Base-by-base conservation (phyloP, 805 yeast species). In the Yarrowia deformans region DNA sequence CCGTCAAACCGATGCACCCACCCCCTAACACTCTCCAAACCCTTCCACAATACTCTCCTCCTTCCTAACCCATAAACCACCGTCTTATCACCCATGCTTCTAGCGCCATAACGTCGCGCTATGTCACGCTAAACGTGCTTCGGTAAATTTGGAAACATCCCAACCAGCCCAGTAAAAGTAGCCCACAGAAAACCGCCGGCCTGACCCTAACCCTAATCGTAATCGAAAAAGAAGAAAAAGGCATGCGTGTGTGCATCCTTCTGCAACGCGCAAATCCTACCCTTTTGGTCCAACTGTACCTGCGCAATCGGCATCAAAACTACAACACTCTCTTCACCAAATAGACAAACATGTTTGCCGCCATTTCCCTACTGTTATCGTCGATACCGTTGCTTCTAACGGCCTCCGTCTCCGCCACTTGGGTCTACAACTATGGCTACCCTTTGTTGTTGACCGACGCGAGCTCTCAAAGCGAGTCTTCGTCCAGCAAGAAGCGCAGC, bases 201-300 rank as follows among this genome's bases (percentile, higher is more conserved):
- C n/a, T 14, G 18, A 16, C 45, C 60, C 60, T 37, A 54, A 54
- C 60, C 60, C 60, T 54, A 39, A 37, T 39, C 45, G 56, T 35
- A 52, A 52, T 23, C 29, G n/a, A 39, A 39, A 54, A 23, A 23
- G 29, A 23, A 23, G 29, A 23, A 23, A 23, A 23, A 23, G 29
- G 29, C 29, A 23, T 23, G 29, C 29, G 29, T 23, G 29, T 35
- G 32, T 52, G 60, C 35, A 37, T 54, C 60, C 4, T 35, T 54
- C 58, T 54, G 58, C 58, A 54, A 54, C 60, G 19, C 39, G 63
- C 63, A 56, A 56, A 56, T 56, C 63, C 43, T 54, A 37, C 60
- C 60, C 60, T 54, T 37, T 54, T 54, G 19, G 60, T 54, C 60
- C 19, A 35, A 35, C 29, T 39, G 63, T 56, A 56, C 63, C 63